Evolutionary conservation across 202 grass and related monocot genomes (phyloP).

Genomic region (Bolboschoenoplectus hybrid): DNA sequence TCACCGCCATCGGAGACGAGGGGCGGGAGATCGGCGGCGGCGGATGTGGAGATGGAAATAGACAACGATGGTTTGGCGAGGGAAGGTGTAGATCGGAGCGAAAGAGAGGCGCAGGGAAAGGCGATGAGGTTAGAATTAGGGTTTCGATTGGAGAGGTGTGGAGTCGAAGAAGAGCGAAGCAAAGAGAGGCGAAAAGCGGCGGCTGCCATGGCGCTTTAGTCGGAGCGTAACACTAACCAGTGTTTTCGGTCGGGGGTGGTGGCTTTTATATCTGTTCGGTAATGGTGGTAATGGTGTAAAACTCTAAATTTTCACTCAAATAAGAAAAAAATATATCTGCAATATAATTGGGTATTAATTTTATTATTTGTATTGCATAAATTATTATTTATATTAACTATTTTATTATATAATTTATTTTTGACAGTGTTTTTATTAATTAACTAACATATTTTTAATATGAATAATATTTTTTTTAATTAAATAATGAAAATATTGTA

Average conservation of each 20-base stretch:
- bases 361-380: no score
- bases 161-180: constrained; percentile 35
- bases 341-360: no score
- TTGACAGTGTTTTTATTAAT: no score
- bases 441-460: no score
- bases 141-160: constrained; percentile 39
- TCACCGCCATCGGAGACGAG: constrained; percentile 19
- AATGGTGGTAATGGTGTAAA: no score
- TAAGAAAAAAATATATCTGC: no score
- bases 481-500: no score
- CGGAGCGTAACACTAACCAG: constrained; percentile 21
- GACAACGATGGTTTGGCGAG: constrained; percentile 32
- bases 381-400: no score
- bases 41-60: constrained; percentile 32
- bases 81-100: constrained; percentile 49
- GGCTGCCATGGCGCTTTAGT: constrained; percentile 63
- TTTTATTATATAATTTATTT: no score
- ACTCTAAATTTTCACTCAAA: no score
- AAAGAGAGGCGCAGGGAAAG: constrained; percentile 30
- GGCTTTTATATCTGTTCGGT: neutral
- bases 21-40: constrained; percentile 44
- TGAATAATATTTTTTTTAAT: no score
- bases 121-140: constrained; percentile 45
- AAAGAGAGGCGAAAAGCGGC: constrained; percentile 48
- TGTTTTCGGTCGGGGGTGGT: constrained; percentile 5